phyloP scores from a whole-genome alignment of 23 red algal species.

The Agarophyton chilense region DNA sequence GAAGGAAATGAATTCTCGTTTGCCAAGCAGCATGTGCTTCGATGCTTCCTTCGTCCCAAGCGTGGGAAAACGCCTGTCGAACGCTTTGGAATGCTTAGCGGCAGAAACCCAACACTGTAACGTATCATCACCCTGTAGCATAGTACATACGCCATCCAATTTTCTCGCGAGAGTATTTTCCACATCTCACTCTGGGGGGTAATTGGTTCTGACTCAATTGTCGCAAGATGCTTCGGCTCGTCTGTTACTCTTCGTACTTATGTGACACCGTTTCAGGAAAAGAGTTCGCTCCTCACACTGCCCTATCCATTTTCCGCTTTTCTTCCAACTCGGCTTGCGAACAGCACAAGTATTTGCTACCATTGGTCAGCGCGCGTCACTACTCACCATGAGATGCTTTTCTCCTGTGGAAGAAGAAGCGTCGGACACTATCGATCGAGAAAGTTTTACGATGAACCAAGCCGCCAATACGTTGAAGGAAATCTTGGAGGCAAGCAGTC shows the following conservation, averaged over 20 bases:
- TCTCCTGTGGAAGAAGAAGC: background rate
- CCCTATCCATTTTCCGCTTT: background rate
- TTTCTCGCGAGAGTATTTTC: background rate
- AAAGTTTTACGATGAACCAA: slow-evolving; percentile 23
- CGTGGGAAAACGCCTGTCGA: background rate
- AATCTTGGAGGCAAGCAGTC: slow-evolving; percentile 15
- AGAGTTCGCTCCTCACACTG: no score
- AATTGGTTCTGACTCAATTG: no score
- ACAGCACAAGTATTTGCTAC: background rate
- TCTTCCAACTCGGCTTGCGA: background rate
- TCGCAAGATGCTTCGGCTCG: no score
- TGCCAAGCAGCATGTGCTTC: background rate
- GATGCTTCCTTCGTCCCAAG: background rate
- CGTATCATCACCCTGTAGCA: no score
- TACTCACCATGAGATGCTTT: slow-evolving; percentile 6
- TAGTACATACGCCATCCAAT: no score
- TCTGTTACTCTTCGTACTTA: no score
- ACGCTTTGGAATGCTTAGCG: background rate
- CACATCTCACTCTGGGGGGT: no score
- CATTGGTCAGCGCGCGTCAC: background rate
- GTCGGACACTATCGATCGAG: background rate
- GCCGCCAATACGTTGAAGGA: background rate
- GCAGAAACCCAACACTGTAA: background rate
- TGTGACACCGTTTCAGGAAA: background rate
- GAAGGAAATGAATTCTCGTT: no score